A percentile compares a stretch with the other conserved stretches of the same genome.
These are phyloP conservation scores for Rhodotorula taiwanensis DNA, from an alignment of 768 basidiomycete species.

Conservation along the genomic window DNA sequence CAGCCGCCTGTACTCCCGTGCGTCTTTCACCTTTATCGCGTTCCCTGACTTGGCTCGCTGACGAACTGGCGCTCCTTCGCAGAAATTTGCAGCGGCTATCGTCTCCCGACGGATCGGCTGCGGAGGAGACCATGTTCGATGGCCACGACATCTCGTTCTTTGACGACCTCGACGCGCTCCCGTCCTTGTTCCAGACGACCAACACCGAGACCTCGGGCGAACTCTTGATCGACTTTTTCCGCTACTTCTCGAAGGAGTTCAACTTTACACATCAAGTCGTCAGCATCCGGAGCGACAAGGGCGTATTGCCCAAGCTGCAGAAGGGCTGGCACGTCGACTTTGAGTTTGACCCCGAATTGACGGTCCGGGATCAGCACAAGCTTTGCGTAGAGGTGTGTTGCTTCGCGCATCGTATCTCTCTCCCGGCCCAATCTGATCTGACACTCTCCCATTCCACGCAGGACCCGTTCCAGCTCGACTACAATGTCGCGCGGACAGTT, in stretches of 20 bases:
- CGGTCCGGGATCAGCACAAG: constrained; percentile 72
- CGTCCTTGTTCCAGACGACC: constrained; percentile 87
- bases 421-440: not conserved
- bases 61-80: not conserved
- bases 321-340: constrained; percentile 90
- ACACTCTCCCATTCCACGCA: not conserved
- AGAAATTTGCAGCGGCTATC: constrained; percentile 36
- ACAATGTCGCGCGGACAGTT: constrained; percentile 92
- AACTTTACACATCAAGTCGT: constrained; percentile 82
- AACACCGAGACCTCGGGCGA: constrained; percentile 90
- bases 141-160: constrained; percentile 68
- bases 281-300: constrained; percentile 67
- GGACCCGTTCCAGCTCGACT: constrained; percentile 96
- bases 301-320: constrained; percentile 76
- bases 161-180: constrained; percentile 87
- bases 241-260: constrained; percentile 91
- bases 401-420: too few species aligned
- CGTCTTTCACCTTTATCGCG: constrained; percentile 6
- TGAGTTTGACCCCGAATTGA: constrained; percentile 33
- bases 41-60: too few species aligned
- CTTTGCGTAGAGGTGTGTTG: constrained; percentile 79
- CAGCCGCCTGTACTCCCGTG: constrained; percentile 84
- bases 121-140: constrained; percentile 74
- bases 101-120: constrained; percentile 39
- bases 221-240: constrained; percentile 96